Evolutionary conservation across 2,329 filamentous ascomycete genomes (phyloP), one percentile per base, ranked within the genome.

Genomic region (Eutypella sp.): DNA sequence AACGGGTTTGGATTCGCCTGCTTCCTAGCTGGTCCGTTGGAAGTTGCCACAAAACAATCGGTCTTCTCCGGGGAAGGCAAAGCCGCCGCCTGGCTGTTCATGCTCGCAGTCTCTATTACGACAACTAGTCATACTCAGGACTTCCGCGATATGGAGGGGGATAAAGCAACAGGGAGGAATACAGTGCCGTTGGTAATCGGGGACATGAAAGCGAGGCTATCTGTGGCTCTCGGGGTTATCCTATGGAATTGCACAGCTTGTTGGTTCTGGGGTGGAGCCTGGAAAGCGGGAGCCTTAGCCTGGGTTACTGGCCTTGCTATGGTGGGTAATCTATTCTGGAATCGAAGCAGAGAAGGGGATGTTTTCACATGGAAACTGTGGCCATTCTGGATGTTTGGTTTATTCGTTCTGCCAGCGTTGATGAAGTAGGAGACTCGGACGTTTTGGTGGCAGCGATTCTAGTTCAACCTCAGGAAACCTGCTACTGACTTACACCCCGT

Each of bases 121-220:
- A 40, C 36, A 3, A 43, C 20, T 8, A 47, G 39, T 13, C 47
- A 50, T n/a, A 13, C 42, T 3, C 50, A 50, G 31, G 50, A 50
- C 37, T 48, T 52, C 22, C 39, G 50, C n/a, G 48, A 50, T 34
- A 25, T 44, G 16, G 38, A 48, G 11, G 50, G 50, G 13, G 48
- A 53, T 23, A 47, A 13, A 20, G 23, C 31, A 5, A n/a, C 23
- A 10, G 48, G 50, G 3, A 41, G 50, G 13, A 45, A 16, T 18
- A 53, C 48, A 1, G 23, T 53, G 9, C 48, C 50, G 3, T 20
- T 50, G 11, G 42, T 40, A 5, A 42, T 53, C 0, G 46, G 50
- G 1, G 46, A 48, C 23, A 24, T 11, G 6, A 36, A 44, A 22
- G 46, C 50, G 2, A 39, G 50, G 4, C 5, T 48, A 18, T 15